Conservation (phyloP, 208 protist genomes). For the Acanthamoeba lenticulata region DNA sequence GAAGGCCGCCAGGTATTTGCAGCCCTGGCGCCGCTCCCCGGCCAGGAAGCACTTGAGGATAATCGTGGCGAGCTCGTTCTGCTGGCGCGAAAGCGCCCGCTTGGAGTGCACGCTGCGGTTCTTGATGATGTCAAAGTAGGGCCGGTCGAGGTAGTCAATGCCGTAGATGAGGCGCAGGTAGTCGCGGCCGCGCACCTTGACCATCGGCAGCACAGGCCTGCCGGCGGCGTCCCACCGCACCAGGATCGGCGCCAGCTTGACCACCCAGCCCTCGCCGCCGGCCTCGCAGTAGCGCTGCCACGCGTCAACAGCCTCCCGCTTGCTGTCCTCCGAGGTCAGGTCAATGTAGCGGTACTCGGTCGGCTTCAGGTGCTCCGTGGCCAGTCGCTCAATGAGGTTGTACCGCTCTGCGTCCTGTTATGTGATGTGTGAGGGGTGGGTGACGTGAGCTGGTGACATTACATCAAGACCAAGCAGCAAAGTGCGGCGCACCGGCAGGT, state of each 20-base stretch:
- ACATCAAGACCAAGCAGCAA: neutral
- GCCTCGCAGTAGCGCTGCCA: neutral
- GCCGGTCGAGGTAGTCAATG: neutral
- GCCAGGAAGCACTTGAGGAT: constrained; percentile 46
- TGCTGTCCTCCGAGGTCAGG: neutral
- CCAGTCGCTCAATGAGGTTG: neutral
- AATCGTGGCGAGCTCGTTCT: neutral
- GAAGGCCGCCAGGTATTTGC: constrained; percentile 40
- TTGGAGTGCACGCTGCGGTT: constrained; percentile 17
- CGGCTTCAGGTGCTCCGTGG: neutral
- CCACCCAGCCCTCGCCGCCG: neutral
- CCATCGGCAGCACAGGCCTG: neutral
- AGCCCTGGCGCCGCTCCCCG: neutral
- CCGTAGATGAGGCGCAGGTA: constrained; percentile 36
- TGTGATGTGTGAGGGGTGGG: too few species aligned
- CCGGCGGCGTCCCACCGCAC: neutral
- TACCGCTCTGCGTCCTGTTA: neutral
- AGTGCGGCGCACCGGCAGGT: neutral
- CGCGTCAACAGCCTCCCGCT: neutral
- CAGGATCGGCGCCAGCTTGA: neutral
- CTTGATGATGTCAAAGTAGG: constrained; percentile 21
- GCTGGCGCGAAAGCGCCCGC: neutral
- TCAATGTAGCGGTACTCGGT: constrained; percentile 12
- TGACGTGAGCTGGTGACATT: neutral
- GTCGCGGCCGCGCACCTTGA: constrained; percentile 43